phyloP scores from a whole-genome alignment of 1,284 basidiomycete genomes.

The Pseudozyma thailandica region DNA sequence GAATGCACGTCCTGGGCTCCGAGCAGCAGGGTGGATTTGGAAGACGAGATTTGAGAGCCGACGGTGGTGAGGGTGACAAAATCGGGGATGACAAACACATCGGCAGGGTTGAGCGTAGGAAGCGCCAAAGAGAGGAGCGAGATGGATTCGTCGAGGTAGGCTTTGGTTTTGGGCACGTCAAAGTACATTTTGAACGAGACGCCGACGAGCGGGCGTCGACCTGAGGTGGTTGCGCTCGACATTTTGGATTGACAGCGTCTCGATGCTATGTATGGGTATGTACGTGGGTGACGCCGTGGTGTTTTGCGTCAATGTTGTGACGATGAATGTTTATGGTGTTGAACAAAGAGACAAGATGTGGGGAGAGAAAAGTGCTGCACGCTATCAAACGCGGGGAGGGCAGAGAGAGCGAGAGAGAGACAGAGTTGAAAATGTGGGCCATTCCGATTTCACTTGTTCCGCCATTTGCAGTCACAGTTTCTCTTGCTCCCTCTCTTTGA shows the following conservation, averaged over 20 bases:
- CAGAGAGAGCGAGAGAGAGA: too few relatives aligned
- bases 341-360: too few relatives aligned
- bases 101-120: constrained; percentile 21
- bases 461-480: too few relatives aligned
- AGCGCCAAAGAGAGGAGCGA: constrained; percentile 18
- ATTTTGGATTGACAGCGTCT: constrained; percentile 5
- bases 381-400: too few relatives aligned
- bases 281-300: too few relatives aligned
- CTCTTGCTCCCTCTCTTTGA: too few relatives aligned
- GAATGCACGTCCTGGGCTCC: constrained; percentile 61
- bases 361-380: too few relatives aligned
- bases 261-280: too few relatives aligned
- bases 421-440: too few relatives aligned
- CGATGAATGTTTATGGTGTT: too few relatives aligned
- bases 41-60: constrained; percentile 17
- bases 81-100: constrained; percentile 63
- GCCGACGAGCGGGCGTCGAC: constrained; percentile 54
- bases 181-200: constrained; percentile 67
- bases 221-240: constrained; percentile 5
- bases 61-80: constrained; percentile 55
- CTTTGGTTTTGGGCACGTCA: constrained; percentile 49
- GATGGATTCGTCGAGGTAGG: constrained; percentile 32
- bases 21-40: constrained; percentile 29
- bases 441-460: too few relatives aligned
- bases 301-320: too few relatives aligned